Evolutionary conservation across 2,329 filamentous ascomycete genomes (phyloP), one percentile per base, ranked within the genome.

Genomic region (Helotiales sp.): DNA sequence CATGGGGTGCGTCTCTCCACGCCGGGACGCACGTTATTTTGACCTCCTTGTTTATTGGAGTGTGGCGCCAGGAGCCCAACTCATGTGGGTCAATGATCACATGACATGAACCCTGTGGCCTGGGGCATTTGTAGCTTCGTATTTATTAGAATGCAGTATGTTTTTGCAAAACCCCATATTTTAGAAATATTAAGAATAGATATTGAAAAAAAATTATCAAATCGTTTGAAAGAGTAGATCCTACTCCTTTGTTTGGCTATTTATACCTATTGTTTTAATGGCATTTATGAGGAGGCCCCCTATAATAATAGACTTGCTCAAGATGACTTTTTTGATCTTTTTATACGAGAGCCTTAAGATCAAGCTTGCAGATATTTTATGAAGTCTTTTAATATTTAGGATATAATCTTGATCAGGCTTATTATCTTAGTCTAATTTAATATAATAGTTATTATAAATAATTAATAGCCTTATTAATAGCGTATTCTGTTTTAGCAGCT

Each of bases 21-120:
- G 43, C 43, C 49, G 58, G 58, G 58, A 61, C 13, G 43, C 2
- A 61, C 58, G 26, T 55, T 55, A 55, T 2, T 10, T n/a, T n/a
- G n/a, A n/a, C n/a, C n/a, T n/a, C n/a, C n/a, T n/a, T n/a, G n/a
- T n/a, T n/a, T n/a, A n/a, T n/a, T n/a, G n/a, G n/a, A n/a, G n/a
- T n/a, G n/a, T n/a, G n/a, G n/a, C n/a, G n/a, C n/a, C n/a, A n/a
- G n/a, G n/a, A n/a, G n/a, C n/a, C n/a, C n/a, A n/a, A n/a, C n/a
- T n/a, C n/a, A n/a, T n/a, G n/a, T n/a, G n/a, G n/a, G n/a, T n/a
- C n/a, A n/a, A n/a, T n/a, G n/a, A n/a, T n/a, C n/a, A n/a, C n/a
- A n/a, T n/a, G n/a, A n/a, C n/a, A n/a, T n/a, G n/a, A n/a, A n/a
- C n/a, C n/a, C n/a, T n/a, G n/a, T n/a, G n/a, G n/a, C n/a, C n/a